Base-by-base conservation (phyloP, 257 asterid genomes). In the Agastache rugosa region DNA sequence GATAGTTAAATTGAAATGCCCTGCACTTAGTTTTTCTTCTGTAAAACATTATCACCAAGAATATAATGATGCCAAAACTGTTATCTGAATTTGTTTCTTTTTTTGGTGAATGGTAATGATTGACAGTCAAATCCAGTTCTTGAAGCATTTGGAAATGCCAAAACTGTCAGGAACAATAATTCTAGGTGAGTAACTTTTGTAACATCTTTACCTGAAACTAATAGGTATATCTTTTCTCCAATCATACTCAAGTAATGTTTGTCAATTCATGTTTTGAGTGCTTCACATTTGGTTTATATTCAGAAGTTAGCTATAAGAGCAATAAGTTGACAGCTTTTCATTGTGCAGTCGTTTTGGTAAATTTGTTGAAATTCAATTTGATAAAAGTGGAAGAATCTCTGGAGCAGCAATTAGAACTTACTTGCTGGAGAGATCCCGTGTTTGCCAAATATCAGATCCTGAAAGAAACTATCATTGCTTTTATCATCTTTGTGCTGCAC, bases 131-230 rank as follows among this genome's bases (percentile, higher is more conserved):
- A 92, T 85, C 97, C 97, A 25, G 95, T 92, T 84, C 97, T 92
- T 72, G 97, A 92, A 90, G 97, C 96, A 63, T 92, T 92, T 88
- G 97, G 97, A 72, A 92, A 92, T 88, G 97, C 97, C 55, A 91
- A 91, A 80, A 91, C 97, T 66, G 94, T 91, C 67, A 85, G 96
- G 86, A 91, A 91, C 80, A 91, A 91, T 77, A 91, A 91, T 77
- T 91, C 97, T 47, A 91, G 97, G 97, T 88, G 75, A 84, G 85
- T 8, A 59, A 41, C 55, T 25, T 62, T 58, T 74, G 75, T 63
- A 58, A 63, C 77, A 78, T 70, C 25, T 41, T 51, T 53, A 62
- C 58, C 54, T 51, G 61, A 67, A 69, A 75, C 54, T 8, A 27
- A 5, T 41, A 9, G 34, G 65, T 41, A 48, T 72, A n/a, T 39